Evolutionary conservation across 495 filamentous ascomycete genomes (phyloP).

Genomic region (Aspergillus bertholletiae): DNA sequence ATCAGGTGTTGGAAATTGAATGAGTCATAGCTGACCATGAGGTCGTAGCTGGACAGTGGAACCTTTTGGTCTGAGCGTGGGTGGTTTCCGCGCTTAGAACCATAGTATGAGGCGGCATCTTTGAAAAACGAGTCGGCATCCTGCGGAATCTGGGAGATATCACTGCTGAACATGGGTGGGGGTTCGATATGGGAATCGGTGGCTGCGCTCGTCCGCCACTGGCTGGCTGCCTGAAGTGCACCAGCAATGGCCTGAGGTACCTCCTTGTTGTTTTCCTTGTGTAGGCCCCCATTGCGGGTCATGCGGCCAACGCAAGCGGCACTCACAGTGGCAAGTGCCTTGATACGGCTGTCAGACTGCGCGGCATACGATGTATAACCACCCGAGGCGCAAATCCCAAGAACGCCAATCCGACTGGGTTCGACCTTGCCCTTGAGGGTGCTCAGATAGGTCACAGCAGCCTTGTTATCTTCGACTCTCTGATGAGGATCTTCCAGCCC

Average conservation of each 20-base stretch:
- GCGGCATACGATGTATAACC: conserved; percentile 32
- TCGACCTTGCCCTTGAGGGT: conserved; percentile 24
- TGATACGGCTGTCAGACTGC: conserved; percentile 35
- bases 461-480: conserved; percentile 32
- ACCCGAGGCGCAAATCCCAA: conserved; percentile 40
- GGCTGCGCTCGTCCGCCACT: conserved; percentile 14
- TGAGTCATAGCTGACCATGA: conserved; percentile 29
- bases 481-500: conserved; percentile 35
- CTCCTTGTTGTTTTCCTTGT: conserved; percentile 10
- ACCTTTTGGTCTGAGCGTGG: conserved; percentile 8
- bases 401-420: conserved; percentile 27
- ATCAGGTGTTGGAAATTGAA: conserved; percentile 27
- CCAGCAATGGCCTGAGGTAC: conserved; percentile 12
- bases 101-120: conserved; percentile 22
- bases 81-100: conserved; percentile 18
- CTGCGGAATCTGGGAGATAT: conserved; percentile 7
- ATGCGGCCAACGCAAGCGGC: conserved; percentile 28
- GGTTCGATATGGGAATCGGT: conserved; percentile 7
- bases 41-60: conserved; percentile 19
- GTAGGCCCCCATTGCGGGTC: conserved; percentile 19
- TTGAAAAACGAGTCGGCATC: conserved; percentile 11
- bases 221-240: conserved; percentile 15
- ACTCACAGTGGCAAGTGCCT: conserved; percentile 30
- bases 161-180: conserved; percentile 10
- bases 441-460: conserved; percentile 33